phyloP scores from a whole-genome alignment of 2,329 filamentous ascomycete species.

The Colletotrichum siamense region DNA sequence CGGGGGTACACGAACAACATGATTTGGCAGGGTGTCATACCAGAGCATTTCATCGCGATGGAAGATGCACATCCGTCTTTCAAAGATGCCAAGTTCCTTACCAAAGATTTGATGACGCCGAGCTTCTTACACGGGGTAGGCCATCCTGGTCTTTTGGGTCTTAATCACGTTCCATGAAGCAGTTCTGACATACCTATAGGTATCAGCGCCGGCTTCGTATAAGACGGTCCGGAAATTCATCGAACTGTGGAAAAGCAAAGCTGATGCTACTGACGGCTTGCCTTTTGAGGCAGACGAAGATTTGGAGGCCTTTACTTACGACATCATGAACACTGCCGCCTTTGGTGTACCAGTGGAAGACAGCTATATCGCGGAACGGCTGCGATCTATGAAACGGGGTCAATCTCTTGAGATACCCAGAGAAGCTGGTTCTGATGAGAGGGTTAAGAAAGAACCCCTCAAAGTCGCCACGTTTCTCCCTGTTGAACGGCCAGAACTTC shows the following conservation, averaged over 20 bases:
- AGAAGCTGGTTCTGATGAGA: neutral
- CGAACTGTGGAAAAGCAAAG: neutral
- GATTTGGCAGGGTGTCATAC: neutral
- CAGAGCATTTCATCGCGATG: neutral
- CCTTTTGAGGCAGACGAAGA: neutral
- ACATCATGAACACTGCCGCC: neutral
- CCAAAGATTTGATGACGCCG: neutral
- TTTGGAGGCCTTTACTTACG: neutral
- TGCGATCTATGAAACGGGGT: neutral
- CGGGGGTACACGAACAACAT: neutral
- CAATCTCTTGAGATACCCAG: neutral
- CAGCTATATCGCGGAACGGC: neutral
- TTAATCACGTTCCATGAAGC: neutral
- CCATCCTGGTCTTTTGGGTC: neutral
- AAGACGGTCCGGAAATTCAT: neutral
- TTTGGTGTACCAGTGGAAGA: neutral
- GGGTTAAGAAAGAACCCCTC: neutral
- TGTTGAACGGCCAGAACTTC: neutral
- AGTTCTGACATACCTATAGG: neutral
- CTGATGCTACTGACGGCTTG: neutral
- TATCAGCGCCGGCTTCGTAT: neutral
- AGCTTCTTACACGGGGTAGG: neutral
- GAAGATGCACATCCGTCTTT: neutral
- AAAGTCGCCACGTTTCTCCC: neutral
- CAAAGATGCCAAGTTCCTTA: neutral